Evolutionary conservation across 163 green algal species (phyloP), one percentile per base, ranked within the genome.

Genomic region (Coccomyxa subellipsoidea): DNA sequence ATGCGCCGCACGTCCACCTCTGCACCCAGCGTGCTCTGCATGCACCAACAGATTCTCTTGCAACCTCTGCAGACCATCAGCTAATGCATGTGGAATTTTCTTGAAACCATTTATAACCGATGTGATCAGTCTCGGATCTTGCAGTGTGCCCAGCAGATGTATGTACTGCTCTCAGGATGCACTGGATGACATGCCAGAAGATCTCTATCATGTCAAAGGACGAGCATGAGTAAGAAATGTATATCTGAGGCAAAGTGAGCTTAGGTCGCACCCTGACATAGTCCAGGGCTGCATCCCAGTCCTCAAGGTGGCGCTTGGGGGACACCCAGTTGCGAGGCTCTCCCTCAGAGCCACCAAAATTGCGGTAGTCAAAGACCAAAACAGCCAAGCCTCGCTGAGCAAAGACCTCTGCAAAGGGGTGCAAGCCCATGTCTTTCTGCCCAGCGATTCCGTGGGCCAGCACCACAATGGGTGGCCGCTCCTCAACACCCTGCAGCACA

Each of bases 361-460:
- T 85, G 2, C 87, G 82, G 78, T 90, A 90, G 80, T 90, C 87
- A 38, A 88, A 85, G 9, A 84, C 77, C 66, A 92, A 32, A 69
- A 81, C 85, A 0, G 85, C 87, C 76, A 90, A 76, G 54, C 87
- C 89, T 0, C 66, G 34, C 0, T n/a, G 4, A 9, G 79, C 87
- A 81, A 87, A 91, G 1, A 2, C 37, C 27, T 87, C 85, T 21
- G 87, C 89, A 78, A 87, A 92, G 23, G 32, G 69, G 29, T 87
- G 84, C 40, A 92, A 81, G 0, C 85, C 87, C 47, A 92, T 84
- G 54, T 92, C 89, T 76, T 90, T 91, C 36, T 92, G 87, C 0
- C 71, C 84, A 10, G 87, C 89, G 38, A 90, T 87, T 0, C 86
- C 86, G 71, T 90, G 86, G 0, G 75, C 84, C 84, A 88, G 85